Base-by-base conservation (phyloP, 768 basidiomycete genomes). In the Chalciporus pseudorubinellus region DNA sequence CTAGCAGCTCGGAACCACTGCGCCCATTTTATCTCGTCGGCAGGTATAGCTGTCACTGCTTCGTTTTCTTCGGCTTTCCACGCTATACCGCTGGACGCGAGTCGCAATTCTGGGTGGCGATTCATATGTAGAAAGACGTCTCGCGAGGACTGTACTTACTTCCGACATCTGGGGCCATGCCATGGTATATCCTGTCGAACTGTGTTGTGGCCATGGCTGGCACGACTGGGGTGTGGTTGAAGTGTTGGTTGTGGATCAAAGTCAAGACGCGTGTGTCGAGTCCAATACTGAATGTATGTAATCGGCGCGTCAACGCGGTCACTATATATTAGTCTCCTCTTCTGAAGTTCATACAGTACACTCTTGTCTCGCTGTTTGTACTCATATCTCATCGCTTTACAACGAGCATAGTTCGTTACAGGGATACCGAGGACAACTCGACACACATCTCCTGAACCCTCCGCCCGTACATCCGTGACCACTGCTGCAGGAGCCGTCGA, bases 1-100 rank as follows among this genome's bases (percentile, higher is more conserved):
- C 97, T 82, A 38, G 93, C 97, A 26, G 97, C 95, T 42, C 93
- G 84, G 22, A 92, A 74, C 93, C 93, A 95, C 59, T 90, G 87
- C 0, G 82, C 84, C 84, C 87, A 92, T 70, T 91, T 93, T 57
- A 97, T 87, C 60, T 92, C 87, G 21, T 69, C 71, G 3, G 82
- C 77, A 12, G 83, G 74, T 51, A 95, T 77, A 11, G 87, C 83
- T 12, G 77, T 76, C 38, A 85, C 79, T 4, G 74, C 71, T 39
- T 85, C 83, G 13, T 74, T 77, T 16, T 90, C 89, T 42, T 81
- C 79, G 39, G 82, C 87, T 56, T 87, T 98, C 97, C 97, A 98
- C 6, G 92, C 97, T 76, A 98, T 85, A 40, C 97, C 97, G 59
- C 85, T 89, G 42, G 78, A 64, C 11, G 93, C 94, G 59, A 99